Evolutionary conservation across 2,329 filamentous ascomycete genomes (phyloP), one percentile per base, ranked within the genome.

Genomic region (Orbilia javanica): DNA sequence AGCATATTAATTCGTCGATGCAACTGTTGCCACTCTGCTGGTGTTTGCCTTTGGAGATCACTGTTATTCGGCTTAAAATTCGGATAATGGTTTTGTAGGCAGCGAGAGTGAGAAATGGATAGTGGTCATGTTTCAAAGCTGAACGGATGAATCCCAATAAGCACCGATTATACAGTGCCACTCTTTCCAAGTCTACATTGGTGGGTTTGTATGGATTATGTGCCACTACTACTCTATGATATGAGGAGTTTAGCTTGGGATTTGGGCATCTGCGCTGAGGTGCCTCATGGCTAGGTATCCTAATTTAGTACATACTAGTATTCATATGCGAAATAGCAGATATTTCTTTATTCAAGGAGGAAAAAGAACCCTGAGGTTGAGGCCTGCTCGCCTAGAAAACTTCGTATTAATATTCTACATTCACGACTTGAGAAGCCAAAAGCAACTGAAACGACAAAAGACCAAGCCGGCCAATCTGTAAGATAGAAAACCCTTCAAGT

Each of bases 51-150:
- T 15, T 27, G 18, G 52, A 6, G 13, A 36, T 29, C 10, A 13
- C 34, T 11, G 18, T 7, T 18, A n/a, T 8, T 69, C 66, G 66
- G 66, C 66, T 69, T 69, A 69, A 69, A 69, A 42, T 62, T 69
- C 66, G 66, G 66, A 8, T 69, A 62, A 29, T n/a, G 20, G 13
- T 44, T n/a, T 60, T 39, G 34, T 39, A 36, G 34, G 15, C 27
- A 18, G n/a, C 34, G 8, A 25, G 20, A 27, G 18, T 31, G 2
- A 10, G 22, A 34, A 31, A 36, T 11, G 15, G 20, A 3, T 7
- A 22, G 29, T n/a, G 3, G n/a, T 52, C 20, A 5, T 8, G 50
- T 29, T 53, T 15, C 15, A 18, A 31, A 8, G 18, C 34, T 53
- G 4, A 50, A 27, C 20, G 50, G 50, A 31, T 20, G 50, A 31